Percentiles rank a stretch among this genome's conserved stretches.
Conservation (phyloP, 345 rosid genomes). For the Dipteronia sinensis region DNA sequence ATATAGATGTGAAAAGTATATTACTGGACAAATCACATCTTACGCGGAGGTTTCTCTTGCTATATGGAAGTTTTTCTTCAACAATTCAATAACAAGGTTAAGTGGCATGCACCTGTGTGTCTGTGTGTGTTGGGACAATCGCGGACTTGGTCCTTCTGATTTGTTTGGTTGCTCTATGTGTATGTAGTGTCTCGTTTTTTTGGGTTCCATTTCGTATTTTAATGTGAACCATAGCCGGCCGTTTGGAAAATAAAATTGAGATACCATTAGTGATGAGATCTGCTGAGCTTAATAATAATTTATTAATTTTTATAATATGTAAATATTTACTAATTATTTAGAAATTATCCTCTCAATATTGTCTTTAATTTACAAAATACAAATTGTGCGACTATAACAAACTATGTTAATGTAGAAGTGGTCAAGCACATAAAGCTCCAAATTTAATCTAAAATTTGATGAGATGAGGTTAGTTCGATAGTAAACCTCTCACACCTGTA, state of each 20-base stretch:
- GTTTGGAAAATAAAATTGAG: background rate
- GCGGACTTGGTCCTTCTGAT: background rate
- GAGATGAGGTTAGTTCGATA: too few relatives aligned
- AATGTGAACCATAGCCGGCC: background rate
- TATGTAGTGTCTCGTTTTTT: background rate
- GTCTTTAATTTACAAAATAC: background rate
- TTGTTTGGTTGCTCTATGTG: background rate
- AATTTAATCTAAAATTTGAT: too few relatives aligned
- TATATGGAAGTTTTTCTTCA: background rate
- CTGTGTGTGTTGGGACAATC: background rate
- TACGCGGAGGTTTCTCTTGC: too few relatives aligned
- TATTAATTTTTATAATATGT: too few relatives aligned
- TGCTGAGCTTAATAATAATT: background rate
- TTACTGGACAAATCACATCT: too few relatives aligned
- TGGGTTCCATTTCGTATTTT: background rate
- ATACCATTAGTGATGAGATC: background rate
- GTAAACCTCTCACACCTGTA: too few relatives aligned
- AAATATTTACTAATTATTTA: too few relatives aligned
- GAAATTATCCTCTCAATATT: too few relatives aligned
- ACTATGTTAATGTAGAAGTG: too few relatives aligned
- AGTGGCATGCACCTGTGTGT: conserved; percentile 3
- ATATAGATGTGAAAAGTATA: too few relatives aligned
- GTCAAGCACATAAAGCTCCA: too few relatives aligned
- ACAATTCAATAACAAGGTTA: background rate
- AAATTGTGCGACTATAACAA: background rate